Conservation (phyloP, 176 grass and related monocot species). For the Aechmea fasciata region DNA sequence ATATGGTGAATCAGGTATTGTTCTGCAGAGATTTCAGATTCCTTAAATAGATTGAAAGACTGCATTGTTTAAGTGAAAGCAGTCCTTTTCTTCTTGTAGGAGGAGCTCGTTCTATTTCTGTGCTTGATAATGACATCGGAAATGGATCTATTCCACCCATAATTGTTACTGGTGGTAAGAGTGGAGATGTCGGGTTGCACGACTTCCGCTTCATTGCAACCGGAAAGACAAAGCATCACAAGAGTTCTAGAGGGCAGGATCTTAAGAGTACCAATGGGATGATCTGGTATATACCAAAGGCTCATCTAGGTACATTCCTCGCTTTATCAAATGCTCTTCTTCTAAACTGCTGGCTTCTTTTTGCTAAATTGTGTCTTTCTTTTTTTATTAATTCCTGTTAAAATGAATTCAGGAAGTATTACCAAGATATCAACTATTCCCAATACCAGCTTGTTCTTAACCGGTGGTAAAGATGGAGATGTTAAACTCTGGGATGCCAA, state of each 20-base stretch:
- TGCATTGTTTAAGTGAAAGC: slow-evolving; percentile 6
- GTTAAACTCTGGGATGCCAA: slow-evolving; percentile 99
- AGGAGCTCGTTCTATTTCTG: slow-evolving; percentile 71
- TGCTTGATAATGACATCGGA: slow-evolving; percentile 63
- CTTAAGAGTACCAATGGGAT: slow-evolving; percentile 48
- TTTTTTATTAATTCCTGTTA: slow-evolving; percentile 5
- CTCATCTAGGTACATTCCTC: slow-evolving; percentile 63
- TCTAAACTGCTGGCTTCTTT: slow-evolving; percentile 21
- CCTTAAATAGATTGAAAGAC: background rate
- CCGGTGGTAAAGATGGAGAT: slow-evolving; percentile 96
- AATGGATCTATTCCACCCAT: slow-evolving; percentile 67
- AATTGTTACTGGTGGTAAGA: slow-evolving; percentile 84
- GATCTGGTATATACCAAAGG: slow-evolving; percentile 91
- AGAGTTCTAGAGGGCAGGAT: slow-evolving; percentile 32
- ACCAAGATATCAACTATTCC: slow-evolving; percentile 62
- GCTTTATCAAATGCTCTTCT: slow-evolving; percentile 21
- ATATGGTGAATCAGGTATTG: background rate
- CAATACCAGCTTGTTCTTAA: slow-evolving; percentile 87
- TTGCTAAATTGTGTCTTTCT: slow-evolving; percentile 20
- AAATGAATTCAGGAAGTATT: slow-evolving; percentile 55
- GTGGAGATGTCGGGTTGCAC: slow-evolving; percentile 73
- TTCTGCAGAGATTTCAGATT: background rate
- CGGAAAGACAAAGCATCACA: slow-evolving; percentile 52
- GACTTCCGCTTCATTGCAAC: slow-evolving; percentile 79
- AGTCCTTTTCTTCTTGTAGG: slow-evolving; percentile 46